Percentiles rank a stretch among this genome's conserved stretches.
These are phyloP conservation scores for Medicago arabica DNA, from an alignment of 306 rosid genomes.

Conservation along the genomic window DNA sequence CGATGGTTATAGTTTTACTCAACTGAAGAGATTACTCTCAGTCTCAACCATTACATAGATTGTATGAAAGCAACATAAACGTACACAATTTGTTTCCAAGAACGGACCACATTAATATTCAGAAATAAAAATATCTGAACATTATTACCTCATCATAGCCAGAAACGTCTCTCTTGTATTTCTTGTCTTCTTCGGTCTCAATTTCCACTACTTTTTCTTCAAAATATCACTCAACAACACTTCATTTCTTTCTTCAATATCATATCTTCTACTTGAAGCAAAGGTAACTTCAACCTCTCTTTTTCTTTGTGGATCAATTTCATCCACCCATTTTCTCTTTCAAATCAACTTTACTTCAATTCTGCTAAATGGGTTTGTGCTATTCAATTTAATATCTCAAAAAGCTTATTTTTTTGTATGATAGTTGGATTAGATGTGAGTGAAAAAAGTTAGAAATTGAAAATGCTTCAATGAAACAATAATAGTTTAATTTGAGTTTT, in stretches of 20 bases:
- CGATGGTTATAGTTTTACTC: no score
- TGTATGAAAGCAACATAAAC: constrained; percentile 30
- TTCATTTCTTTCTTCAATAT: not conserved
- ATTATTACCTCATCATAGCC: constrained; percentile 2
- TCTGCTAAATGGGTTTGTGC: constrained; percentile 27
- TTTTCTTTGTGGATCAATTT: constrained; percentile 13
- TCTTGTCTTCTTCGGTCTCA: constrained; percentile 13
- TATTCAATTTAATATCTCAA: constrained; percentile 25
- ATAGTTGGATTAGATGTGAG: not conserved
- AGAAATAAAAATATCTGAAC: constrained; percentile 14
- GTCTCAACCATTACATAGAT: no score
- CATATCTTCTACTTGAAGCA: constrained; percentile 39
- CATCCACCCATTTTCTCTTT: constrained; percentile 39
- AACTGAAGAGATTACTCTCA: no score
- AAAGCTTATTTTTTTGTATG: constrained; percentile 11
- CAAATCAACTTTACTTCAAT: constrained; percentile 14
- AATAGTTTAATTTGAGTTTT: constrained; percentile 14
- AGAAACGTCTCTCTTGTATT: constrained; percentile 22
- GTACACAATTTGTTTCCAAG: not conserved
- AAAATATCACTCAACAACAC: constrained; percentile 28
- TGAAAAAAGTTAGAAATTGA: not conserved
- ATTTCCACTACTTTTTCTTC: constrained; percentile 18
- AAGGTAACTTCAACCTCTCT: constrained; percentile 38
- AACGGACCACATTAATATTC: not conserved
- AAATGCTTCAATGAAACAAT: no score